Evolutionary conservation across 495 filamentous ascomycete genomes (phyloP), one percentile per base, ranked within the genome.

Genomic region (Aspergillus nidulans): DNA sequence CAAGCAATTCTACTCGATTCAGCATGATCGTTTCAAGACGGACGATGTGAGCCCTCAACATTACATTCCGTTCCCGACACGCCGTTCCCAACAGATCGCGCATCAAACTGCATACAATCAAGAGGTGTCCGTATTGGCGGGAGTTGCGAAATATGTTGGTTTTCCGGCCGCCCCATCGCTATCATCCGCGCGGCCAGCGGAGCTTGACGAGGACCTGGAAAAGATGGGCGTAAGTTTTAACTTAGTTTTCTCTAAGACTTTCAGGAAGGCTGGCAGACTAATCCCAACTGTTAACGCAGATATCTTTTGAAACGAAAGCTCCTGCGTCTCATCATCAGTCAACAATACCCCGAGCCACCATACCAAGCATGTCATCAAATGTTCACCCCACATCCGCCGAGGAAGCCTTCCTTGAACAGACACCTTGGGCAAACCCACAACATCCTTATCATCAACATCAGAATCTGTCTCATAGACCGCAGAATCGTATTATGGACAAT

Each of bases 111-210:
- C 89, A 41, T 96, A 96, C 69, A 97, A 96, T 68, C 86, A 85
- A 60, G 94, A 98, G 66, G 91, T 98, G 4, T 92, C 90, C 6
- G 80, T 96, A 13, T 79, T 98, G 52, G 85, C 91, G 7, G 92
- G 94, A 18, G 80, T 97, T 52, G 90, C 91, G 6, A 96, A 96
- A 68, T 89, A 96, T 69, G 82, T 95, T 48, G 94, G 94, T 20
- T 97, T 97, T 70, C 94, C 94, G 24, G 92, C 92, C 28, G 92
- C 92, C n/a, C 94, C 94, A 18, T 78, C 85, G 10, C 83, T 98
- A 57, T 71, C 78, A 23, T 80, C 85, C 21, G 88, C 85, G 18
- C 83, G 88, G 13, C 76, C 81, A 9, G 75, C 83, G 16, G 90
- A 95, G 56, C 70, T 91, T 21, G 89, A 95, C 32, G 87, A 90